phyloP scores from a whole-genome alignment of 768 basidiomycete species.

The Phylloporus sp. region DNA sequence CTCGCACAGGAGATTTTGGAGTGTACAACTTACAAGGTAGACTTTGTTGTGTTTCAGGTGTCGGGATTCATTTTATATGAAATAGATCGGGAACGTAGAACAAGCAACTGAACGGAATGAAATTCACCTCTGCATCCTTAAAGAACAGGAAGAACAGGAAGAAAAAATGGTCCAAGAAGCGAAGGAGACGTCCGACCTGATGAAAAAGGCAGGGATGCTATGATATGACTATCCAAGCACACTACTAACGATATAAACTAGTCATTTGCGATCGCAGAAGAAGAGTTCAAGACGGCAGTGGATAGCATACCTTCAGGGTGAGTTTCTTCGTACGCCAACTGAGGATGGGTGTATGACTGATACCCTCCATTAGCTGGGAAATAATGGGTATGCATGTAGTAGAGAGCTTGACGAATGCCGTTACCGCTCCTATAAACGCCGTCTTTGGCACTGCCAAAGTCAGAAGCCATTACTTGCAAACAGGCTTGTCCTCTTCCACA shows the following conservation, averaged over 20 bases:
- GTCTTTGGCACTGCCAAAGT: slow-evolving; percentile 10
- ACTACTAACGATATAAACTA: not conserved
- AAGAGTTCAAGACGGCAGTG: slow-evolving; percentile 15
- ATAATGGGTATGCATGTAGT: slow-evolving; percentile 15
- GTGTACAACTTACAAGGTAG: slow-evolving; percentile 17
- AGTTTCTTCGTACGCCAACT: not conserved
- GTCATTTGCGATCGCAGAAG: slow-evolving; percentile 14
- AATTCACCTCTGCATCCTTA: slow-evolving; percentile 12
- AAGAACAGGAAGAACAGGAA: slow-evolving; percentile 14
- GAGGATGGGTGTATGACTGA: not conserved
- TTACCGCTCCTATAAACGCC: slow-evolving; percentile 13
- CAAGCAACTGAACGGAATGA: slow-evolving; percentile 11
- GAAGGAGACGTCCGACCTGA: slow-evolving; percentile 14
- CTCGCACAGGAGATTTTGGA: slow-evolving; percentile 19
- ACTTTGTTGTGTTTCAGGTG: not conserved
- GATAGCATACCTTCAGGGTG: slow-evolving; percentile 14
- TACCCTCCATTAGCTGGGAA: slow-evolving; percentile 3
- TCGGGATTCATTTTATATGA: not conserved
- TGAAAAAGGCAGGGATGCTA: slow-evolving; percentile 9
- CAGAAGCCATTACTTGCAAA: slow-evolving; percentile 9
- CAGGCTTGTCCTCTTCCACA: not conserved
- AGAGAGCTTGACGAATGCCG: slow-evolving; percentile 10
- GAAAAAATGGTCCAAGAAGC: slow-evolving; percentile 11
- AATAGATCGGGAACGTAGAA: slow-evolving; percentile 12
- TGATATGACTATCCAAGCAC: not conserved